Evolutionary conservation across 768 basidiomycete genomes (phyloP), one percentile per base, ranked within the genome.

Genomic region (Lactarius psammicola): DNA sequence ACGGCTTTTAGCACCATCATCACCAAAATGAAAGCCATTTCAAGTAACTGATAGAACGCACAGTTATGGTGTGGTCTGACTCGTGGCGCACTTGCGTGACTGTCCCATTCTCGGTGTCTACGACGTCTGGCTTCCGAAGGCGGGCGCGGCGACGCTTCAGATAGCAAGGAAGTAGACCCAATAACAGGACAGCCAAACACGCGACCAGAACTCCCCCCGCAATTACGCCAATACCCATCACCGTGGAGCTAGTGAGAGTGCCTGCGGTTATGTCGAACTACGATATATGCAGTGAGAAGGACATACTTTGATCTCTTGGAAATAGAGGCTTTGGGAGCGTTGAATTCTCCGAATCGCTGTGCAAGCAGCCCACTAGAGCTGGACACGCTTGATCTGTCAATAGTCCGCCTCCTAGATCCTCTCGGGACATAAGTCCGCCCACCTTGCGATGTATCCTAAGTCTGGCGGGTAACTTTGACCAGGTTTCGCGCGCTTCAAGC

Each of bases 381-480:
- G n/a, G n/a, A 30, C 18, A 23, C 34, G 40, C n/a, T 49, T 26
- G 2, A 30, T 36, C 40, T n/a, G 6, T 57, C 18, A 40, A 26
- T 31, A 23, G 33, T 30, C 20, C 4, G 2, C 10, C n/a, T 20
- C 36, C 26, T 30, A 26, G 4, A 8, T 3, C n/a, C 54, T 40
- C 34, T 33, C 38, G 13, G 17, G 6, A 23, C 11, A 23, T 18
- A 26, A 59, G 13, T 23, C 33, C 23, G 57, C 67, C n/a, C 34
- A 68, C 64, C 60, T 68, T 9, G 15, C n/a, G n/a, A 62, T 28
- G n/a, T 55, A n/a, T 20, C 33, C 56, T 0, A 46, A 13, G 17
- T 44, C 31, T 28, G 40, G 31, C 33, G 34, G 26, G 33, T 28
- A 34, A 33, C 26, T 34, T 2, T 31, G n/a, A 34, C 23, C 40